Conservation (phyloP, 1,284 basidiomycete species). For the Boletus smithii region DNA sequence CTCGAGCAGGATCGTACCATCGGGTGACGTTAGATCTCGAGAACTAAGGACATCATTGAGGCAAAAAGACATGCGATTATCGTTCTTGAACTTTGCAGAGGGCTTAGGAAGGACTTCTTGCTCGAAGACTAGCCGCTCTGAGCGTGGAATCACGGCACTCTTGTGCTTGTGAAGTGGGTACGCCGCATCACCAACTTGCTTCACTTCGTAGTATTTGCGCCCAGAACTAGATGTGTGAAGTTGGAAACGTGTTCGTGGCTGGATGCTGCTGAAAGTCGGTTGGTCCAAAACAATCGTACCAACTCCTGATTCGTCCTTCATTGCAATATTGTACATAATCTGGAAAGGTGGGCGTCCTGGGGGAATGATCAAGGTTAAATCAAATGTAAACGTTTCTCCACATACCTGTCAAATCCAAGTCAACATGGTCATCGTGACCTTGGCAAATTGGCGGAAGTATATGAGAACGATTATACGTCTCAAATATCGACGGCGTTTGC, state of each 20-base stretch:
- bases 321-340: constrained; percentile 76
- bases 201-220: constrained; percentile 84
- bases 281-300: constrained; percentile 64
- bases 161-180: constrained; percentile 72
- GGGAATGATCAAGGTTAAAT: not conserved
- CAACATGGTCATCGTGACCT: constrained; percentile 74
- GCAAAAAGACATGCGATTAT: constrained; percentile 71
- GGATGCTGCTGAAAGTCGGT: constrained; percentile 83
- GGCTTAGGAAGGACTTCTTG: constrained; percentile 80
- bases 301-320: constrained; percentile 55
- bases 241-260: constrained; percentile 78
- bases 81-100: constrained; percentile 69
- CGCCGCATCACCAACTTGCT: constrained; percentile 83
- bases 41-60: constrained; percentile 64
- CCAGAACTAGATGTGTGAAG: constrained; percentile 79
- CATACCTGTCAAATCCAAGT: constrained; percentile 74
- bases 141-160: constrained; percentile 57
- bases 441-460: constrained; percentile 79
- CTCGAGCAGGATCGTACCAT: constrained; percentile 57
- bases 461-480: constrained; percentile 62
- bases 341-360: constrained; percentile 80
- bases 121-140: constrained; percentile 70
- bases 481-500: constrained; percentile 51
- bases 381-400: constrained; percentile 1
- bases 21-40: constrained; percentile 47